phyloP scores from a whole-genome alignment of 345 rosid species.

The Eucalyptus fibrosa region DNA sequence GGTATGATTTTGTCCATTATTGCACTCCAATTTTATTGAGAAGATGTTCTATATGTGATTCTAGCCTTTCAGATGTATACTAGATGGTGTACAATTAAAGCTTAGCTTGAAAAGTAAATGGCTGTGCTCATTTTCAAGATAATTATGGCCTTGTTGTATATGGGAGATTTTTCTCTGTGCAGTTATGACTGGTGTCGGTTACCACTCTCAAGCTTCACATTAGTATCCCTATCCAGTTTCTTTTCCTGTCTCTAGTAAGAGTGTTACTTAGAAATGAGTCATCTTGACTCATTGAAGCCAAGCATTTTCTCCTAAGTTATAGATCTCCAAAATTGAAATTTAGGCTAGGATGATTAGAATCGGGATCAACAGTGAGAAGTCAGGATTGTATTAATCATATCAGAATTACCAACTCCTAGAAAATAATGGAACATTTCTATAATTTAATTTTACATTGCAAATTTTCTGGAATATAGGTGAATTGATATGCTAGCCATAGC shows the following conservation, averaged over 20 bases:
- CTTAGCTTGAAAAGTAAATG: not conserved
- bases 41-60: not conserved
- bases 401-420: not conserved
- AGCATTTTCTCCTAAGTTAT: not conserved
- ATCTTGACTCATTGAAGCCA: not conserved
- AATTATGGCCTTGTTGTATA: not conserved
- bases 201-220: not conserved
- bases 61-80: not conserved
- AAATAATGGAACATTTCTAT: not conserved
- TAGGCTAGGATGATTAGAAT: not conserved
- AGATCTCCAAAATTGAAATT: not conserved
- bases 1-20: conserved; percentile 23
- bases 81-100: not conserved
- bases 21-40: not conserved
- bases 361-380: not conserved
- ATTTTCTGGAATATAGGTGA: not conserved
- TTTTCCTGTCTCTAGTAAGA: not conserved
- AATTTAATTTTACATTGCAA: not conserved
- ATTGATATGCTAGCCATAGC: not conserved
- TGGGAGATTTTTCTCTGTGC: not conserved
- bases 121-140: not conserved
- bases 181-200: not conserved
- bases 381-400: not conserved
- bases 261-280: not conserved
- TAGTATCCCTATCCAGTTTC: not conserved